These are phyloP conservation scores for Ophiostoma populinum DNA, from an alignment of 2,329 filamentous ascomycete genomes.

Conservation along the genomic window DNA sequence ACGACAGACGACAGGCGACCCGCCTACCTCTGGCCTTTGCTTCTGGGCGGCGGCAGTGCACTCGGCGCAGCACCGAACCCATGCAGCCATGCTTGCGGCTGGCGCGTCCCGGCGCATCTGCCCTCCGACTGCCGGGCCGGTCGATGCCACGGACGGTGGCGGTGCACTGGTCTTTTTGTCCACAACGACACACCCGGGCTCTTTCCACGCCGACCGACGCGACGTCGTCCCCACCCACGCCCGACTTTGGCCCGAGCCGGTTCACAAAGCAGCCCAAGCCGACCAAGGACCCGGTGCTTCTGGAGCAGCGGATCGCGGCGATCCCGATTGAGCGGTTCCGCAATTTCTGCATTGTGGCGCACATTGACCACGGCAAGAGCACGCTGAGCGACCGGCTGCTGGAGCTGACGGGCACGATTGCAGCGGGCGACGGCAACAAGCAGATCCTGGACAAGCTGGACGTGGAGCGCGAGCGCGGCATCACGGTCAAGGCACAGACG, in stretches of 20 bases:
- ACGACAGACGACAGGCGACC: no score
- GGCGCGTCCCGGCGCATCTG: slow-evolving; percentile 12
- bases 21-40: no score
- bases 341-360: slow-evolving; percentile 97
- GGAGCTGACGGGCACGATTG: slow-evolving; percentile 86
- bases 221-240: no score
- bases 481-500: slow-evolving; percentile 97
- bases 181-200: neutral
- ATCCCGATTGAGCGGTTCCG: slow-evolving; percentile 68
- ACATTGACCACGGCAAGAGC: slow-evolving; percentile 97
- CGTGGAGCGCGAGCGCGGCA: slow-evolving; percentile 87
- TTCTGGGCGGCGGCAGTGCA: no score
- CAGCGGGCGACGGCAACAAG: slow-evolving; percentile 65
- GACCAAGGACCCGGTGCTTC: slow-evolving; percentile 8
- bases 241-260: no score
- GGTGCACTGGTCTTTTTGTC: neutral
- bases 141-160: neutral
- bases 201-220: no score
- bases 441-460: slow-evolving; percentile 95
- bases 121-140: neutral
- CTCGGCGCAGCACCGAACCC: slow-evolving; percentile 8
- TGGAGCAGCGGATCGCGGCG: slow-evolving; percentile 46
- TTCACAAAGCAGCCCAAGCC: neutral
- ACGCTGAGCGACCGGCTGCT: slow-evolving; percentile 85
- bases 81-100: slow-evolving; percentile 20